Evolutionary conservation across 2,329 filamentous ascomycete genomes (phyloP), one percentile per base, ranked within the genome.

Genomic region (Fusarium longipes): DNA sequence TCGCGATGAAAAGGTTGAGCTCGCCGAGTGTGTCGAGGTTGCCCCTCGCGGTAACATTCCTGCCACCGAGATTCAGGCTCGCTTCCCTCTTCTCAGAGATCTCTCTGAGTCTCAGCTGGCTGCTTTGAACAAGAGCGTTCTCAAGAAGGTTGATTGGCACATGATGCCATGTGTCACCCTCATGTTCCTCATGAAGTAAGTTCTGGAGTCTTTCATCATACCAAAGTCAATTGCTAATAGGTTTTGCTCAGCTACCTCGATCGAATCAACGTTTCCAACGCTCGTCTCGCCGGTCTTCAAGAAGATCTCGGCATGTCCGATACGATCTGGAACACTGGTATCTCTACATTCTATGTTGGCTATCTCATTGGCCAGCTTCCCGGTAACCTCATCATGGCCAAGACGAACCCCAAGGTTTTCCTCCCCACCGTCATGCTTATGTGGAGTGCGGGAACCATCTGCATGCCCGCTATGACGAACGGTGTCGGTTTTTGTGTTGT

Each of bases 201-300:
- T 42, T n/a, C 9, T 3, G 2, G 3, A 0, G 8, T 0, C 15
- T 4, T 10, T n/a, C 9, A 7, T 5, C 5, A 12, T 27, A 39
- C n/a, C 6, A 25, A 20, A 11, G 5, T 17, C 24, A 35, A 20
- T 15, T 1, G n/a, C 42, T 56, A 30, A 63, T 22, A 7, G 15
- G 15, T 18, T n/a, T 8, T 10, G 15, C 22, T 29, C 24, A 84
- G 82, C 70, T 85, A 84, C 70, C 77, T 85, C 33, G 82, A 84
- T 65, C 77, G 82, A 48, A 83, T 82, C 39, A 86, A 85, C 63
- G 82, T 85, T 20, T 83, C 82, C 50, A 81, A 80, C 58, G 78
- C 79, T 9, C 76, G 77, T 29, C 74, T 81, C 8, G 77, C 77
- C 9, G 77, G 77, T 9, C 75, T 81, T 24, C 75, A 79, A 56